Percentiles rank a stretch among this genome's conserved stretches.
phyloP scores from a whole-genome alignment of 352 stramenopile genomes.

The Globisporangium mamillatum region DNA sequence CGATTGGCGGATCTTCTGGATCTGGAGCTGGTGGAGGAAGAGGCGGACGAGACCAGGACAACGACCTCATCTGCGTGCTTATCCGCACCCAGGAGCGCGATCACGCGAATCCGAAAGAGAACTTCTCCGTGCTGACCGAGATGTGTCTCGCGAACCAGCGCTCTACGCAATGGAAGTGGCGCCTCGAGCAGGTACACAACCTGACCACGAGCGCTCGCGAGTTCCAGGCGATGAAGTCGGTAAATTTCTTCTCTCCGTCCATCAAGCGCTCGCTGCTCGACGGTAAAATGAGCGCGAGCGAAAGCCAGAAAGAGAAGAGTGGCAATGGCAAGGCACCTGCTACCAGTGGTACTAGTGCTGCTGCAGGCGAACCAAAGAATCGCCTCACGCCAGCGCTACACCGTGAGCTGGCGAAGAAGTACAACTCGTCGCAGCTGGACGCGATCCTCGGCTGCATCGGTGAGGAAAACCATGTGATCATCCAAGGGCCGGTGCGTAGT shows the following conservation, averaged over 20 bases:
- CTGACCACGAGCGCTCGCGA: constrained; percentile 75
- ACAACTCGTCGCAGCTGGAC: constrained; percentile 71
- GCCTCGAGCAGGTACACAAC: constrained; percentile 68
- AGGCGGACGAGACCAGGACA: constrained; percentile 17
- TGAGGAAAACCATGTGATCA: constrained; percentile 63
- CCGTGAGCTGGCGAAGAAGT: constrained; percentile 50
- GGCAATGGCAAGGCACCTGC: neutral
- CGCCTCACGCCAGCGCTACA: constrained; percentile 44
- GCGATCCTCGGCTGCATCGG: constrained; percentile 69
- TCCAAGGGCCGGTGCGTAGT: constrained; percentile 73
- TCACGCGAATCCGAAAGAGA: constrained; percentile 21
- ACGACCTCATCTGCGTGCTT: constrained; percentile 63
- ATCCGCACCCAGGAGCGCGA: constrained; percentile 37
- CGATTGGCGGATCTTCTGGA: constrained; percentile 22
- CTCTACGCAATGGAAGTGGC: constrained; percentile 53
- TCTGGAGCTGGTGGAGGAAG: neutral
- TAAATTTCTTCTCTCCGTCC: constrained; percentile 47
- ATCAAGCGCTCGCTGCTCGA: constrained; percentile 51
- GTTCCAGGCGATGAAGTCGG: constrained; percentile 72
- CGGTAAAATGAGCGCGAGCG: constrained; percentile 34
- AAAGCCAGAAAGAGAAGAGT: constrained; percentile 9
- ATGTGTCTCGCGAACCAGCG: constrained; percentile 70
- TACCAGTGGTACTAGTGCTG: constrained; percentile 1
- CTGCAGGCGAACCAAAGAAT: constrained; percentile 11
- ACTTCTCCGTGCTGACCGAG: constrained; percentile 55